Percentiles rank a stretch among this genome's conserved stretches.
Evolutionary conservation across 495 filamentous ascomycete species (phyloP).

Genomic region (Hypoxylon subgilvum): DNA sequence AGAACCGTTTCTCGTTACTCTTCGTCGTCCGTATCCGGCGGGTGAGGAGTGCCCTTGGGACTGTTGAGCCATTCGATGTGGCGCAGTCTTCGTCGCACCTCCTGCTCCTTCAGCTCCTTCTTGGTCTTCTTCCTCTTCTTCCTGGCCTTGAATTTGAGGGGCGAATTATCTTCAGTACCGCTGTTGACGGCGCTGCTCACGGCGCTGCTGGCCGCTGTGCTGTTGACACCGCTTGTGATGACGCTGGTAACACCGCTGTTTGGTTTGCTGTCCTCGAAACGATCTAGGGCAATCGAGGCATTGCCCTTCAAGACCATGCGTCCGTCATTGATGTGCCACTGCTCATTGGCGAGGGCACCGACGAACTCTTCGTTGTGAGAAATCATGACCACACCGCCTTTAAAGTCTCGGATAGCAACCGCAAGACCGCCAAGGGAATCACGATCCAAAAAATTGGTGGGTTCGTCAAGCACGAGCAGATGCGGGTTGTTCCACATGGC

Average conservation of each 20-base stretch:
- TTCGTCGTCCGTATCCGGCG: slow-evolving; percentile 80
- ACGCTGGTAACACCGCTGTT: slow-evolving; percentile 61
- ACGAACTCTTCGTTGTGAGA: slow-evolving; percentile 99
- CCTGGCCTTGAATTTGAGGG: slow-evolving; percentile 85
- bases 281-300: slow-evolving; percentile 71
- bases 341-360: slow-evolving; percentile 89
- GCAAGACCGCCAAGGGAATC: slow-evolving; percentile 95
- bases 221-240: slow-evolving; percentile 57
- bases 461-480: slow-evolving; percentile 95
- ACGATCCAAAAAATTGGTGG: slow-evolving; percentile 98
- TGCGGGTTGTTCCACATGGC: slow-evolving; percentile 99
- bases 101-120: slow-evolving; percentile 91
- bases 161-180: slow-evolving; percentile 75
- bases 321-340: slow-evolving; percentile 91
- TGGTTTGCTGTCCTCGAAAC: slow-evolving; percentile 83
- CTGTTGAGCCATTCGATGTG: slow-evolving; percentile 93
- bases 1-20: slow-evolving; percentile 44
- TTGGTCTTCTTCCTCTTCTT: slow-evolving; percentile 99
- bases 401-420: slow-evolving; percentile 96
- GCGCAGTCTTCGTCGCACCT: slow-evolving; percentile 83
- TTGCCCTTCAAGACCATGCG: slow-evolving; percentile 83
- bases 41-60: slow-evolving; percentile 79
- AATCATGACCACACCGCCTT: slow-evolving; percentile 97
- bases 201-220: slow-evolving; percentile 66
- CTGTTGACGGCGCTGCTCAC: slow-evolving; percentile 77